These are phyloP conservation scores for Pinus taeda DNA, from an alignment of 75 land plant genomes.

Conservation along the genomic window DNA sequence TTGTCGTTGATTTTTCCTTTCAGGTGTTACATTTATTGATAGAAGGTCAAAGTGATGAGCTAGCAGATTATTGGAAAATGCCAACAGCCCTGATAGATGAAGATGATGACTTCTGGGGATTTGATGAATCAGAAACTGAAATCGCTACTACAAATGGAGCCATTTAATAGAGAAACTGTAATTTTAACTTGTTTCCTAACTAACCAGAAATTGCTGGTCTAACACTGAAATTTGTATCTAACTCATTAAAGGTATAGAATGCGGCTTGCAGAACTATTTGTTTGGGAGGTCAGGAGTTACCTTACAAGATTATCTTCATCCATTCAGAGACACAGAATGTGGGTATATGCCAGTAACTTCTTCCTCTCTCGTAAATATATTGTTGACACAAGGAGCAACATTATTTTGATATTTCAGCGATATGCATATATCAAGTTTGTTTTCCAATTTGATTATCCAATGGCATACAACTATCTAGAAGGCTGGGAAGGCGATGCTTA, in stretches of 20 bases:
- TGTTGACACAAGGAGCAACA: not conserved
- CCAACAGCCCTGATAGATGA: slow-evolving; percentile 1
- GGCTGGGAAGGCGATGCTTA: no score
- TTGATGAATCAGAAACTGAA: not conserved
- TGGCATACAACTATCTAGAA: no score
- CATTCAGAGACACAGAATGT: not conserved
- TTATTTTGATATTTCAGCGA: not conserved
- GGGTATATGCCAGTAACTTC: not conserved
- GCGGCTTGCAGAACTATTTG: not conserved
- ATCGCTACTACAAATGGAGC: not conserved
- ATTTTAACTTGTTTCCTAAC: not conserved
- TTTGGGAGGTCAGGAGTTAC: not conserved
- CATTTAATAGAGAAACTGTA: not conserved
- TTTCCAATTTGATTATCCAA: no score
- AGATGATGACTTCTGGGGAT: slow-evolving; percentile 12
- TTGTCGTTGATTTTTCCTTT: not conserved
- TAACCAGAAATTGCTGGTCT: not conserved
- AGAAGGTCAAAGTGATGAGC: slow-evolving; percentile 8
- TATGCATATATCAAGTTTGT: not conserved
- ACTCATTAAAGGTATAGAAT: not conserved
- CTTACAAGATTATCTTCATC: not conserved
- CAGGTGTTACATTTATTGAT: slow-evolving; percentile 10
- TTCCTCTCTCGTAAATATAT: not conserved
- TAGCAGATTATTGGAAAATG: slow-evolving; percentile 9
- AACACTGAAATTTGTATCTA: not conserved